Conservation (phyloP, 345 rosid species). For the Aegle marmelos region DNA sequence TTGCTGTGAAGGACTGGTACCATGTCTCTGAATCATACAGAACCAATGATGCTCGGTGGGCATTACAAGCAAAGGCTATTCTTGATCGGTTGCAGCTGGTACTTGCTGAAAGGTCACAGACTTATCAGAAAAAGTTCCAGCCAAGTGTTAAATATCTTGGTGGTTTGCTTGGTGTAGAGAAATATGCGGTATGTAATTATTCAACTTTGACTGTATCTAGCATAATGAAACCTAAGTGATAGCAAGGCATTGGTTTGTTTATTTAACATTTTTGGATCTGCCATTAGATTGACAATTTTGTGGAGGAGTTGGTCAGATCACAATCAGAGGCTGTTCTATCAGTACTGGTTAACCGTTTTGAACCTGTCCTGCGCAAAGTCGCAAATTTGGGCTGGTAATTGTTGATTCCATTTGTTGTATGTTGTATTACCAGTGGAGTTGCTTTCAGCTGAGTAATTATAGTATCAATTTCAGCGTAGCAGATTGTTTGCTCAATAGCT, state of each 20-base stretch:
- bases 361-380: constrained; percentile 31
- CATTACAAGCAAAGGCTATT: constrained; percentile 40
- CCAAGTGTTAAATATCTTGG: constrained; percentile 44
- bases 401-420: background rate
- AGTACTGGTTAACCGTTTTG: constrained; percentile 28
- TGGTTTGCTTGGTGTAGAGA: constrained; percentile 29
- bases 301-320: constrained; percentile 37
- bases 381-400: constrained; percentile 44
- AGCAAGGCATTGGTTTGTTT: background rate
- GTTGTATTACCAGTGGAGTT: background rate
- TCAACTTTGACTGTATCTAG: background rate
- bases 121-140: constrained; percentile 30
- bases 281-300: constrained; percentile 31
- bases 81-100: constrained; percentile 35
- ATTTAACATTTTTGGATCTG: background rate
- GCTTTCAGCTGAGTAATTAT: background rate
- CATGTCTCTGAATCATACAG: constrained; percentile 23
- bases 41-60: constrained; percentile 37
- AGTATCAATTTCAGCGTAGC: background rate
- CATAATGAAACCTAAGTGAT: constrained; percentile 1
- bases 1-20: constrained; percentile 32
- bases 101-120: constrained; percentile 33
- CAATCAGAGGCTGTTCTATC: constrained; percentile 36
- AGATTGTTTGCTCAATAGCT: background rate
- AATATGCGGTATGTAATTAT: constrained; percentile 26